These are phyloP conservation scores for Aspergillus spinulosporus DNA, from an alignment of 2,329 filamentous ascomycete genomes.

Conservation along the genomic window DNA sequence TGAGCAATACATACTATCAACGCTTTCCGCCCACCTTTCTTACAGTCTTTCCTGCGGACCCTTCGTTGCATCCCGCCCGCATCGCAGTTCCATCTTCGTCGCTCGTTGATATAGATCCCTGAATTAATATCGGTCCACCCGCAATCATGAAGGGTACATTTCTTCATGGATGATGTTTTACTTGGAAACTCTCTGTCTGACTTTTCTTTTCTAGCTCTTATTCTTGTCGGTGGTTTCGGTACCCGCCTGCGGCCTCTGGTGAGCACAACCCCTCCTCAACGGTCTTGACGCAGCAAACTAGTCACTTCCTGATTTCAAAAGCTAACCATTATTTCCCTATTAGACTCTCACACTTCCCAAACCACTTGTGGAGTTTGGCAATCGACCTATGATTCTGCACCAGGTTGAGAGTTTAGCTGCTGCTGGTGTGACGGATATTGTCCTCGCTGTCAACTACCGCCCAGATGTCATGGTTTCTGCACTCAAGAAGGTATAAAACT, in stretches of 20 bases:
- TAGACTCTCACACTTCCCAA: slow-evolving; percentile 96
- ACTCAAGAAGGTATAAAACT: slow-evolving; percentile 70
- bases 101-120: slow-evolving; percentile 12
- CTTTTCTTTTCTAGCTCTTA: slow-evolving; percentile 66
- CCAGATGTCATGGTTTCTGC: slow-evolving; percentile 97
- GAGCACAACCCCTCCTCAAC: slow-evolving; percentile 47
- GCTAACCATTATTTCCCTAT: slow-evolving; percentile 18
- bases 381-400: slow-evolving; percentile 99
- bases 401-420: slow-evolving; percentile 93
- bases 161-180: neutral
- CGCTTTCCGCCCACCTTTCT: neutral
- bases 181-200: neutral
- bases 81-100: slow-evolving; percentile 13
- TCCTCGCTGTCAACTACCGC: slow-evolving; percentile 97
- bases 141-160: slow-evolving; percentile 23
- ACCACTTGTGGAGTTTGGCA: slow-evolving; percentile 95
- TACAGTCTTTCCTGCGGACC: slow-evolving; percentile 2
- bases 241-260: slow-evolving; percentile 95
- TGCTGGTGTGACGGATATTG: slow-evolving; percentile 94
- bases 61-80: slow-evolving; percentile 4
- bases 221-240: slow-evolving; percentile 98
- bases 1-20: neutral
- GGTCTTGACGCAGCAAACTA: slow-evolving; percentile 18
- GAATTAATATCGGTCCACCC: slow-evolving; percentile 10
- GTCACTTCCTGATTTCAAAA: slow-evolving; percentile 5